Evolutionary conservation across 768 basidiomycete species (phyloP), one percentile per base, ranked within the genome.

Genomic region (Leccinum subgranulosum): DNA sequence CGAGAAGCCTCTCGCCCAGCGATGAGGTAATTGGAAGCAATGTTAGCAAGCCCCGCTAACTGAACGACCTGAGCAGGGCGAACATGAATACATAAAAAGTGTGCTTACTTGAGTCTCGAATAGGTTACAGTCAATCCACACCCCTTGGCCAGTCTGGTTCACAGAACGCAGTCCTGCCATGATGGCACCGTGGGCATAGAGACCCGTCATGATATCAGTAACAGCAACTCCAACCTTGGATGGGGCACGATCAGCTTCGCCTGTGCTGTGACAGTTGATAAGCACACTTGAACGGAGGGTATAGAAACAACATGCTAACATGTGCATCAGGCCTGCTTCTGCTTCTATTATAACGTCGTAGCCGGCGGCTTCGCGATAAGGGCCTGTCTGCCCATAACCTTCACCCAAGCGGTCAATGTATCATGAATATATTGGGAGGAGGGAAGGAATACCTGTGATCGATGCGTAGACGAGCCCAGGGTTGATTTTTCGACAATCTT

Each of bases 171-270:
- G 78, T 1, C 86, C 94, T 6, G 95, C 95, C 81, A 98, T 86
- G 59, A 98, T 89, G 2, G 94, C 93, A 0, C 92, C 92, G 54
- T 96, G 93, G 6, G 93, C 87, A 71, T 95, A 97, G 25, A 98
- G 79, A 3, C 89, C 89, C 23, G 89, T 94, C 48, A 91, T 85
- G 53, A 94, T 82, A 73, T 94, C 95, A 12, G 94, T 96, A 6
- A 87, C 87, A 2, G 95, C 94, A 27, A 97, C 94, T 9, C 95
- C 95, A n/a, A 96, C 94, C 73, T 98, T 97, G 67, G 84, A 87
- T 4, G 94, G 95, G 15, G 85, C 82, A 10, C 93, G 86, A 64
- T 88, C 86, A 9, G 87, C 80, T 73, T 96, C 95, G 51, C 94
- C 94, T 15, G 94, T 98, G 63, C 90, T 92, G 61, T 31, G 57